phyloP scores from a whole-genome alignment of 148 eudicot genomes.

The Persicaria tinctoria region DNA sequence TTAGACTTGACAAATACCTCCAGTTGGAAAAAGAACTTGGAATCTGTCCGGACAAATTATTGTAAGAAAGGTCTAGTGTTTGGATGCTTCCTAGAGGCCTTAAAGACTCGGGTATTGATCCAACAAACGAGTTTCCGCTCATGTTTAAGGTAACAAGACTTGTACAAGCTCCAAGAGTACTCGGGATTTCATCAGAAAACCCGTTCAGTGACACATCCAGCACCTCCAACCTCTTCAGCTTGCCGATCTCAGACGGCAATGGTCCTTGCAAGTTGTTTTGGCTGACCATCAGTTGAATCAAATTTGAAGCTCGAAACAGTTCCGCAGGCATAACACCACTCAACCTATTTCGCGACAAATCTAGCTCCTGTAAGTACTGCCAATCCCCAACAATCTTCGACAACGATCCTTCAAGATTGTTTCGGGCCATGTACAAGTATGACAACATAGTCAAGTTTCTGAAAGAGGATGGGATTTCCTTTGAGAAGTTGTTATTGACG shows the following conservation, averaged over 20 bases:
- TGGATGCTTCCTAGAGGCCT: slow-evolving; percentile 16
- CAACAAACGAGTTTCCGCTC: slow-evolving; percentile 24
- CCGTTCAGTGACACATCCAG: too few relatives aligned
- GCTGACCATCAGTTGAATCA: neutral
- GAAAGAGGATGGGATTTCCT: slow-evolving; percentile 23
- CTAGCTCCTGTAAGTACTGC: slow-evolving; percentile 11
- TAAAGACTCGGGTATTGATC: slow-evolving; percentile 23
- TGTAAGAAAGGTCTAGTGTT: slow-evolving; percentile 30
- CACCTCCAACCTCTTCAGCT: too few relatives aligned
- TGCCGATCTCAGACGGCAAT: too few relatives aligned
- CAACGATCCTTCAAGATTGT: slow-evolving; percentile 25
- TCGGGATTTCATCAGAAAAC: too few relatives aligned
- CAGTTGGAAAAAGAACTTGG: neutral
- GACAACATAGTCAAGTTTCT: slow-evolving; percentile 28
- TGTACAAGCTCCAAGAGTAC: slow-evolving; percentile 2
- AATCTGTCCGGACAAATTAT: slow-evolving; percentile 29
- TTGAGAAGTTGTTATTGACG: slow-evolving; percentile 19
- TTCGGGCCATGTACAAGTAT: slow-evolving; percentile 5
- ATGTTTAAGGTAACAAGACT: slow-evolving; percentile 16
- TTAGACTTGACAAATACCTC: too few relatives aligned
- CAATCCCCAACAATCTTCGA: slow-evolving; percentile 32
- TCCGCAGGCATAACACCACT: slow-evolving; percentile 27
- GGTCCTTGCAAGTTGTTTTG: slow-evolving; percentile 25
- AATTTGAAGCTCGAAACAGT: slow-evolving; percentile 16
- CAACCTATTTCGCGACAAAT: slow-evolving; percentile 23